Evolutionary conservation across 768 basidiomycete species (phyloP).

Genomic region (Chalciporus sphaerocephalus): DNA sequence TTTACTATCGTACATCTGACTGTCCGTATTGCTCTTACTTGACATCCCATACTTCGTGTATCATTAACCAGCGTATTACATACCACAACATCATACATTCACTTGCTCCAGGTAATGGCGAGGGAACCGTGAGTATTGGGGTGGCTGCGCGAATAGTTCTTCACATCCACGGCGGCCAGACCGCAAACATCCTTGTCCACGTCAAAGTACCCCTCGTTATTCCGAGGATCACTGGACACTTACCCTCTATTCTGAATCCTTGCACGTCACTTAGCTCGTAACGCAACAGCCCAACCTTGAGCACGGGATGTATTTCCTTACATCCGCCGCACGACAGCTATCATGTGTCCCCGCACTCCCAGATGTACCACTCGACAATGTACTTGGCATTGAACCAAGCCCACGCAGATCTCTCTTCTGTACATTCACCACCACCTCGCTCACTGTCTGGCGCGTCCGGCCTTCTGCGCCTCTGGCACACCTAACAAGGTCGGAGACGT

Average conservation of each 20-base stretch:
- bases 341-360: slow-evolving; percentile 67
- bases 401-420: slow-evolving; percentile 77
- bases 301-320: slow-evolving; percentile 84
- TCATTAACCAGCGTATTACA: slow-evolving; percentile 31
- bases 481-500: slow-evolving; percentile 70
- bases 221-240: not conserved
- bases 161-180: slow-evolving; percentile 10
- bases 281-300: not conserved
- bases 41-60: slow-evolving; percentile 25
- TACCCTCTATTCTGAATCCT: not conserved
- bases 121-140: slow-evolving; percentile 4
- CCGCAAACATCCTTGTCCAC: slow-evolving; percentile 4
- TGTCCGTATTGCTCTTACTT: slow-evolving; percentile 12
- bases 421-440: slow-evolving; percentile 62
- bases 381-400: slow-evolving; percentile 58
- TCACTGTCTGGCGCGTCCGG: slow-evolving; percentile 82
- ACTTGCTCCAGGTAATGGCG: not conserved
- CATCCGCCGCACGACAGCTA: slow-evolving; percentile 69
- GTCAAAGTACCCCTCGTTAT: not conserved
- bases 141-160: not conserved
- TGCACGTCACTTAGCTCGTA: not conserved
- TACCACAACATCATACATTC: slow-evolving; percentile 16
- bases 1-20: slow-evolving; percentile 19
- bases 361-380: slow-evolving; percentile 52
- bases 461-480: slow-evolving; percentile 69